Percentiles rank a stretch among this genome's conserved stretches.
phyloP scores from a whole-genome alignment of 1,139 yeast genomes.

The Candida tunisiensis region DNA sequence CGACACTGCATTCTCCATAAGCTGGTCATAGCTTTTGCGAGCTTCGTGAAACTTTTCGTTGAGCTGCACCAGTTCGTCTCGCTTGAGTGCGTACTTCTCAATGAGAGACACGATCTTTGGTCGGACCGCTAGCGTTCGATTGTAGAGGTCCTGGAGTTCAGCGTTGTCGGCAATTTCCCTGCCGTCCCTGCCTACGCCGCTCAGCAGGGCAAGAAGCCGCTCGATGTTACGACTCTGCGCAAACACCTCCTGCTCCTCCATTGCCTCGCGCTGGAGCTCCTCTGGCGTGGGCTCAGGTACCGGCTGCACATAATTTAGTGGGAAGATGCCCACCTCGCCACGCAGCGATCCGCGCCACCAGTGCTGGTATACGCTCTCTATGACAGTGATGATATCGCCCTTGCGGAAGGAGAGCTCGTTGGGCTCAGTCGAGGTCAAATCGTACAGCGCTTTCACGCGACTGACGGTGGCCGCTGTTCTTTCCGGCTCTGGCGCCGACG shows the following conservation, averaged over 20 bases:
- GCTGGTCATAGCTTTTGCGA: constrained; percentile 47
- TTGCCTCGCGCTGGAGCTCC: constrained; percentile 27
- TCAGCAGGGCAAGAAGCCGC: constrained; percentile 40
- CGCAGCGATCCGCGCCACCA: constrained; percentile 90
- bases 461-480: constrained; percentile 22
- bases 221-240: constrained; percentile 43
- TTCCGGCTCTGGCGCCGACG: constrained; percentile 1
- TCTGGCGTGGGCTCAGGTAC: constrained; percentile 48
- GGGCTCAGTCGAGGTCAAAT: constrained; percentile 41
- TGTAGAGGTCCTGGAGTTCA: constrained; percentile 39
- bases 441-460: constrained; percentile 74
- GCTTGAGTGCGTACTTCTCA: constrained; percentile 57
- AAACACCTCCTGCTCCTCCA: constrained; percentile 28
- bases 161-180: constrained; percentile 23
- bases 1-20: constrained; percentile 32
- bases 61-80: constrained; percentile 57
- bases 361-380: constrained; percentile 79
- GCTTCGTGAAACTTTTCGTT: constrained; percentile 57
- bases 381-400: constrained; percentile 45
- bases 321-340: constrained; percentile 82
- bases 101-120: constrained; percentile 57
- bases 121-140: constrained; percentile 52
- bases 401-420: constrained; percentile 25
- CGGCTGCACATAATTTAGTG: constrained; percentile 80
- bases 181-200: constrained; percentile 22